Evolutionary conservation across 129 eudicot genomes (phyloP).

Genomic region (Tagetes patula): DNA sequence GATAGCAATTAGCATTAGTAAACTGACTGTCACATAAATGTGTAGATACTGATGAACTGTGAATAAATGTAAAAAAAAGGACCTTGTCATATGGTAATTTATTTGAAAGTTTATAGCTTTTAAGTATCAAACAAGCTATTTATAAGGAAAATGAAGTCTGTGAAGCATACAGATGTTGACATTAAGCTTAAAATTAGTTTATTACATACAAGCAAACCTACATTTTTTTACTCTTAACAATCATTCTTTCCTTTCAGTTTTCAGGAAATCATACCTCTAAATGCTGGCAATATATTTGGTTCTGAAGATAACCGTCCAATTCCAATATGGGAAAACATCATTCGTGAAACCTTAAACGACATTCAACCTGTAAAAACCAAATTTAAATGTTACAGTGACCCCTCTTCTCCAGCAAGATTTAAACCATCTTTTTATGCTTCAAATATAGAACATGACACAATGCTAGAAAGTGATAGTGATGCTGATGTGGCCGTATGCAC

Average conservation of each 20-base stretch:
- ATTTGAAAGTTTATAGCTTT: not conserved
- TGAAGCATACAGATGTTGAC: not conserved
- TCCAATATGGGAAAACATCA: constrained; percentile 74
- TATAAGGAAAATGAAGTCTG: not conserved
- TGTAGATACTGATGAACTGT: not conserved
- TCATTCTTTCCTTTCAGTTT: constrained; percentile 41
- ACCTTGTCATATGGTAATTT: not conserved
- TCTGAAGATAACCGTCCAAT: constrained; percentile 85
- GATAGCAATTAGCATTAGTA: not conserved
- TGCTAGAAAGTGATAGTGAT: constrained; percentile 62
- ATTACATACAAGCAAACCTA: constrained; percentile 13
- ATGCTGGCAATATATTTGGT: constrained; percentile 84
- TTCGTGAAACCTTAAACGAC: constrained; percentile 66
- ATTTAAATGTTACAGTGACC: constrained; percentile 71
- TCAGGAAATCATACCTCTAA: constrained; percentile 88
- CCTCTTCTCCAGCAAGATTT: constrained; percentile 85
- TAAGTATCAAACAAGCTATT: not conserved
- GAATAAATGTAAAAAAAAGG: constrained; percentile 1
- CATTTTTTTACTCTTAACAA: not conserved
- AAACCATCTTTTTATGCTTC: constrained; percentile 60
- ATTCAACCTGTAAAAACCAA: constrained; percentile 43
- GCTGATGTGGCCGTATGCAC: constrained; percentile 37
- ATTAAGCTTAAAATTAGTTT: not conserved
- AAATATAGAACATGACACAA: constrained; percentile 48
- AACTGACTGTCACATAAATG: not conserved